Conservation (phyloP, 345 rosid species). For the Linum tenue region DNA sequence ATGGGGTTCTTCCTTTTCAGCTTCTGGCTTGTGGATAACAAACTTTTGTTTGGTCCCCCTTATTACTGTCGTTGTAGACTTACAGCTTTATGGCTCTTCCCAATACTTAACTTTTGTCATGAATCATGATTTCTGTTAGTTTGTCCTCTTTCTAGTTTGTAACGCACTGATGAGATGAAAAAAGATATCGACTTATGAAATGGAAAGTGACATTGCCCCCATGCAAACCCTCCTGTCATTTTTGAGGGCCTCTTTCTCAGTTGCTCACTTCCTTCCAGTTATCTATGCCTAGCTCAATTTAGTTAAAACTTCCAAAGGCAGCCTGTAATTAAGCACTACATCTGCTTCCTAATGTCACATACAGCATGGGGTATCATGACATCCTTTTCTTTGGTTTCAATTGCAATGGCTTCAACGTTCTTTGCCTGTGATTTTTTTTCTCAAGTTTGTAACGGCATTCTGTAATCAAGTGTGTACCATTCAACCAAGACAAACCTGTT, state of each 20-base stretch:
- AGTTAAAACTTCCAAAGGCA: too few relatives aligned
- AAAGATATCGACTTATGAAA: not conserved
- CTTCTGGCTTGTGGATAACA: too few relatives aligned
- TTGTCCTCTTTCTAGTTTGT: not conserved
- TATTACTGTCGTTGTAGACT: not conserved
- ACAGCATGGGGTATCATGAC: not conserved
- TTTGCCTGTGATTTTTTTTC: not conserved
- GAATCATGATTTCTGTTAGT: not conserved
- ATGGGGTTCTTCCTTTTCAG: too few relatives aligned
- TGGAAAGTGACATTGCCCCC: not conserved
- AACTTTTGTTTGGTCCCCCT: not conserved
- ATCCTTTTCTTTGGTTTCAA: not conserved
- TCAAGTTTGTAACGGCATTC: not conserved
- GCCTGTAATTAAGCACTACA: too few relatives aligned
- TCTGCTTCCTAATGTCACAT: not conserved
- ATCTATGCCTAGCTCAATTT: not conserved
- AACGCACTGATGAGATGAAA: not conserved
- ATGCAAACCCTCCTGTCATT: not conserved
- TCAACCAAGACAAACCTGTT: not conserved
- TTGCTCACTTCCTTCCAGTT: not conserved
- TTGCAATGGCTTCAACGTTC: not conserved
- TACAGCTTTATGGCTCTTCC: not conserved
- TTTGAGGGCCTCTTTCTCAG: not conserved
- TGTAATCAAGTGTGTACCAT: not conserved
- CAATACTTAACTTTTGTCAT: not conserved